Base-by-base conservation (phyloP, 2,329 filamentous ascomycete genomes). In the Aureobasidium uvarum region DNA sequence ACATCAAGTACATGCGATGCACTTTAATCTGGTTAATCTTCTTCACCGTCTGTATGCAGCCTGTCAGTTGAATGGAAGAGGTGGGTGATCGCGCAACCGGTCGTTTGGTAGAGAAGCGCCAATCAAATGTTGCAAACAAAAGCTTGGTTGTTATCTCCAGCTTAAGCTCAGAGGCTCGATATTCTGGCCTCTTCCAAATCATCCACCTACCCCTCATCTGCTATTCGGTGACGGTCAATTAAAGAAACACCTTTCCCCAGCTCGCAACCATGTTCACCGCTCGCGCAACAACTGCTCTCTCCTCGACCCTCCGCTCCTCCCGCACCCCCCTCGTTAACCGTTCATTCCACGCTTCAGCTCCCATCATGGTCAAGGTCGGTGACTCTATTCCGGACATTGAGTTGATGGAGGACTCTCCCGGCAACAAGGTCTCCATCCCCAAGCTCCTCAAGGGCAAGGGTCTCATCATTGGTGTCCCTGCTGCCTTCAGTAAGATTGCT, bases 391-490 rank as follows among this genome's bases (percentile, higher is more conserved):
- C 94, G 51, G 80, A 87, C 77, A 79, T 94, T 66, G 86, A 92
- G 69, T 87, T 90, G 58, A 84, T 96, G 71, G 88, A 98, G 80
- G 84, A 85, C 78, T 92, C 89, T n/a, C 94, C 94, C 0, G 92
- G 90, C 67, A 96, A 92, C 84, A 95, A 93, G 79, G 87, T 98
- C 77, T 94, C 91, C 79, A 84, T 98, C 67, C 86, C 90, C 71
- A 84, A 89, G 69, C 91, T 96, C 80, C 84, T 96, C 69, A 83
- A 83, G 68, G 87, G 85, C 69, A 90, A 91, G 74, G 92, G 90
- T 66, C 79, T 97, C 72, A 89, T 98, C 74, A 84, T 98, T 70
- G 92, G 92, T 68, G 90, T 95, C 36, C 92, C 92, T 7, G 80
- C 79, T 11, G 80, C 80, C 18, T 82, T 77, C 72, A 77, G 74